Percentiles rank a stretch among this genome's conserved stretches.
Conservation (phyloP, 2,329 filamentous ascomycete genomes). For the Elsinoe fawcettii region DNA sequence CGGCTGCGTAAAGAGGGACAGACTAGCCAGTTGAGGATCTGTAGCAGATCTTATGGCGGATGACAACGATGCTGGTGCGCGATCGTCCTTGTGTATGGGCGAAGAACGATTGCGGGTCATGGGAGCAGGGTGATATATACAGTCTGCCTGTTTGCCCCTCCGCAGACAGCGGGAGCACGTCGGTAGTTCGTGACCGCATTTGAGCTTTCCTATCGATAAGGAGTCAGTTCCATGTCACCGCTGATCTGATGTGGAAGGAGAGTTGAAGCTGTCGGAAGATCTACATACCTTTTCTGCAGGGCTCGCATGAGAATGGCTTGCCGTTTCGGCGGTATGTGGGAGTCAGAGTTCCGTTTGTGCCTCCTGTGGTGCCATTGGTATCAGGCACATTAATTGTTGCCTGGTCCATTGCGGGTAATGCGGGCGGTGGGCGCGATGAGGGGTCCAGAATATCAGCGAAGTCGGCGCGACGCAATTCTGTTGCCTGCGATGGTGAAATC, state of each 20-base stretch:
- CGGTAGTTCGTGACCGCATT: constrained; percentile 28
- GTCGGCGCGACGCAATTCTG: constrained; percentile 10
- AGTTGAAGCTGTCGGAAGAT: neutral
- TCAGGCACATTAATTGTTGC: constrained; percentile 9
- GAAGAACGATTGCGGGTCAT: constrained; percentile 23
- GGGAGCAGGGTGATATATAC: constrained; percentile 31
- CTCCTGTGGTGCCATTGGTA: neutral
- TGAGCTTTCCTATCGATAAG: constrained; percentile 26
- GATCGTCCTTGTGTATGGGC: constrained; percentile 14
- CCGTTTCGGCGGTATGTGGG: constrained; percentile 27
- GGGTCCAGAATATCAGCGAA: constrained; percentile 10
- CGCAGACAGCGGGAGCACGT: constrained; percentile 28
- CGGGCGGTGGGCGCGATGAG: neutral
- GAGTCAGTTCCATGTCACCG: neutral
- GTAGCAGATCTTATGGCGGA: constrained; percentile 16
- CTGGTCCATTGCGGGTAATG: neutral
- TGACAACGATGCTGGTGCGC: constrained; percentile 10
- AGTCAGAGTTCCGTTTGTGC: constrained; percentile 9
- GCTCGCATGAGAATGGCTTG: constrained; percentile 30
- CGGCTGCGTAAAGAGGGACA: constrained; percentile 16
- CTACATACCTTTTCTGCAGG: constrained; percentile 21
- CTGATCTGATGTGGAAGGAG: neutral
- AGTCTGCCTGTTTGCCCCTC: constrained; percentile 26
- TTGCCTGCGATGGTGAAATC: neutral
- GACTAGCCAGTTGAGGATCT: constrained; percentile 14